These are phyloP conservation scores for Narthecium ossifragum DNA, from an alignment of 106 monocot species.

Conservation along the genomic window DNA sequence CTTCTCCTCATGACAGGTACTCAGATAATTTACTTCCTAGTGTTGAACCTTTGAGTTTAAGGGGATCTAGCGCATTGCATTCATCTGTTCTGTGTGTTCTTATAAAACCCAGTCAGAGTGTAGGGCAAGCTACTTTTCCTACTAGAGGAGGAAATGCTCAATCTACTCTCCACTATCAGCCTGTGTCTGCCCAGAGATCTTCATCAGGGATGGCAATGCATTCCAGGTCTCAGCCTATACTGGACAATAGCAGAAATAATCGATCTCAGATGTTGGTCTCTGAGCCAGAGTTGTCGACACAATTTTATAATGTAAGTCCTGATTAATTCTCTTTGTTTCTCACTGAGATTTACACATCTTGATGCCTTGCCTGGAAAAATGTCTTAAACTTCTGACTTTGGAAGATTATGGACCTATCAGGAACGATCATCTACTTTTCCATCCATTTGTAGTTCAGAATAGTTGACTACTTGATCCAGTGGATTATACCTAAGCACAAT, in stretches of 20 bases:
- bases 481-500: too few species aligned
- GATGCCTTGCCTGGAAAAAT: neutral
- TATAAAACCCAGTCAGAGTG: constrained; percentile 10
- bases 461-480: too few species aligned
- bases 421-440: too few species aligned
- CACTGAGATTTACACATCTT: too few species aligned
- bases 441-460: too few species aligned
- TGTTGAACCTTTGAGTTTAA: constrained; percentile 15
- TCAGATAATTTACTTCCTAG: constrained; percentile 5
- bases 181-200: constrained; percentile 14
- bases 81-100: constrained; percentile 11
- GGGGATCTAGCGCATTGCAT: constrained; percentile 6
- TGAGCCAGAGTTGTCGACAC: constrained; percentile 46
- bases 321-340: neutral
- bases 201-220: constrained; percentile 5
- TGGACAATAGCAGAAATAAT: constrained; percentile 18
- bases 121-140: constrained; percentile 2
- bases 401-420: too few species aligned
- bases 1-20: constrained; percentile 12
- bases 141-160: constrained; percentile 15
- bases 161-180: neutral
- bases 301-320: constrained; percentile 74
- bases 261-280: constrained; percentile 34
- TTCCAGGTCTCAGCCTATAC: constrained; percentile 12
- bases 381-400: too few species aligned